A percentile compares a stretch with the other conserved stretches of the same genome.
phyloP scores from a whole-genome alignment of 306 rosid genomes.

The Cucurbita argyrosperma region DNA sequence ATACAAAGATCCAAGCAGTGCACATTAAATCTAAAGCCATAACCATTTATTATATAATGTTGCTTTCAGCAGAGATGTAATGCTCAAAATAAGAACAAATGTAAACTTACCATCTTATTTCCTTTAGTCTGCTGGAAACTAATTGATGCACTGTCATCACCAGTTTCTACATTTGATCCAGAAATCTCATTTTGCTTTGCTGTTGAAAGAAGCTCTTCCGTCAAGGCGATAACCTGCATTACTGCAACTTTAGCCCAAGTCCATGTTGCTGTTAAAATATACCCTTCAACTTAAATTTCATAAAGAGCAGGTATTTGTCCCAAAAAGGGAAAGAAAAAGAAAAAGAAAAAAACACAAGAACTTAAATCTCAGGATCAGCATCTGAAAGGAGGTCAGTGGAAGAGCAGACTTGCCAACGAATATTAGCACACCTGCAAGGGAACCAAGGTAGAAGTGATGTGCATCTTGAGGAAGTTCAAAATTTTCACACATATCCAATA shows the following conservation, averaged over 20 bases:
- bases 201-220: slow-evolving; percentile 81
- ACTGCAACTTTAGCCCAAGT: slow-evolving; percentile 31
- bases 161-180: slow-evolving; percentile 23
- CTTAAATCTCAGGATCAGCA: slow-evolving; percentile 62
- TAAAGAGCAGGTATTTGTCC: slow-evolving; percentile 26
- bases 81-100: neutral
- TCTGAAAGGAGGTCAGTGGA: slow-evolving; percentile 56
- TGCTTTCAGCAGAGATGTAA: neutral
- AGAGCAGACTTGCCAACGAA: slow-evolving; percentile 59
- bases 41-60: neutral
- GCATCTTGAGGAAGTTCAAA: slow-evolving; percentile 40
- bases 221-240: slow-evolving; percentile 77
- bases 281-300: slow-evolving; percentile 4
- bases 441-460: slow-evolving; percentile 75
- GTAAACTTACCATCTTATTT: slow-evolving; percentile 27
- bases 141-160: slow-evolving; percentile 24
- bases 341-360: slow-evolving; percentile 30
- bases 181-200: slow-evolving; percentile 63
- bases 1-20: neutral
- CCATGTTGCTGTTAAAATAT: slow-evolving; percentile 7
- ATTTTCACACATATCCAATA: slow-evolving; percentile 19
- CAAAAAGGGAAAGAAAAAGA: slow-evolving; percentile 9
- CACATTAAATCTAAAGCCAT: neutral
- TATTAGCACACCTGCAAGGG: slow-evolving; percentile 84
- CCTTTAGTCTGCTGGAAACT: slow-evolving; percentile 23